Conservation (phyloP, 192 early-diverging fungal genomes). For the Allomyces macrogynus region DNA sequence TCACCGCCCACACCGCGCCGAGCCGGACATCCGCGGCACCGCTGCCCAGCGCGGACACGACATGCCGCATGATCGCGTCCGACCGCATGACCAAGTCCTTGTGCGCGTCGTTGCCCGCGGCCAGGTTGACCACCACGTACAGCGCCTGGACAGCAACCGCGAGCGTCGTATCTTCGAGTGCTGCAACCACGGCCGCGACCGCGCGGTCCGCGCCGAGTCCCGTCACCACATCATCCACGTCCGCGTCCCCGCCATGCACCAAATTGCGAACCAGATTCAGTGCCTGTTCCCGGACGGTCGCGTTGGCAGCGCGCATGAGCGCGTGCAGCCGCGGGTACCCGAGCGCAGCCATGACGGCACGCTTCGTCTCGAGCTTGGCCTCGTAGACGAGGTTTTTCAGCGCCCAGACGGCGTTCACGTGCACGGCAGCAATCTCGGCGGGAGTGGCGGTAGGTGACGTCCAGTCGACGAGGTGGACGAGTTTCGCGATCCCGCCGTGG, state of each 20-base stretch:
- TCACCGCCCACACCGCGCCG: conserved; percentile 46
- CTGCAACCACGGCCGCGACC: conserved; percentile 40
- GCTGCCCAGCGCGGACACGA: conserved; percentile 19
- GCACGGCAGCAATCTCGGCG: conserved; percentile 19
- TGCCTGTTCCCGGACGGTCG: conserved; percentile 52
- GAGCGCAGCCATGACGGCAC: conserved; percentile 39
- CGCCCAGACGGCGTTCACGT: conserved; percentile 59
- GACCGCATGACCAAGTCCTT: conserved; percentile 31
- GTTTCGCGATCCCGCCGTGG: conserved; percentile 41
- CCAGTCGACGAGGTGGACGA: conserved; percentile 29
- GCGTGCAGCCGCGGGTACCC: conserved; percentile 35
- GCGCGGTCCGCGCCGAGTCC: conserved; percentile 41
- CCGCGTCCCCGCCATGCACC: conserved; percentile 25
- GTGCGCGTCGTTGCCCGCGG: conserved; percentile 38
- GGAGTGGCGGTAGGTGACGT: conserved; percentile 6
- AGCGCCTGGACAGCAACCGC: conserved; percentile 21
- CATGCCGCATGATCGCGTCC: neutral
- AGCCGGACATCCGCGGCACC: conserved; percentile 32
- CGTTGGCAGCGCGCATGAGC: conserved; percentile 36
- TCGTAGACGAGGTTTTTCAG: conserved; percentile 58
- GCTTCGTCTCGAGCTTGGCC: conserved; percentile 44
- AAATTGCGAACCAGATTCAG: conserved; percentile 55
- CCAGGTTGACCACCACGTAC: conserved; percentile 52
- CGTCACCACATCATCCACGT: conserved; percentile 42
- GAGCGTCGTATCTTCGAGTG: conserved; percentile 20